phyloP scores from a whole-genome alignment of 345 rosid species.

The Arabidopsis arenosa region DNA sequence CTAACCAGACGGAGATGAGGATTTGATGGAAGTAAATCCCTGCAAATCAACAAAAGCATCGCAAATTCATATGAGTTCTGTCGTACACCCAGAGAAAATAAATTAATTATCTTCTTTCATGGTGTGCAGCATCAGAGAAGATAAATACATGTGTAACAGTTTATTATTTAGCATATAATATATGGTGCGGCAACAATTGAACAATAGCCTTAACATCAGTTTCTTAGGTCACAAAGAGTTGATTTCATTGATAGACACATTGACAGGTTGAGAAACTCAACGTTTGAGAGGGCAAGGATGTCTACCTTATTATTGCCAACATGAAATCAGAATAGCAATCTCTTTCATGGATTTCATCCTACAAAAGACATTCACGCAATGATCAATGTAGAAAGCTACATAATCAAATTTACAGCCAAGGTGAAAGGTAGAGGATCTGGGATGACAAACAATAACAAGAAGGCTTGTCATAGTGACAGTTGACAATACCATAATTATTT shows the following conservation, averaged over 20 bases:
- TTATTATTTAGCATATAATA: slow-evolving; percentile 5
- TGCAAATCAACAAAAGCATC: slow-evolving; percentile 50
- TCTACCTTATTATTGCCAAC: slow-evolving; percentile 86
- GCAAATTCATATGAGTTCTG: background rate
- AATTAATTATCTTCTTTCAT: slow-evolving; percentile 8
- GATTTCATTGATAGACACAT: background rate
- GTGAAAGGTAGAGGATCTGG: background rate
- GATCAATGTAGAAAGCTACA: slow-evolving; percentile 26
- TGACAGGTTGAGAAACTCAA: slow-evolving; percentile 12
- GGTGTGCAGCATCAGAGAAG: slow-evolving; percentile 10
- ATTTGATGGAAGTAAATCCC: slow-evolving; percentile 85
- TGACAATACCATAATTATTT: background rate
- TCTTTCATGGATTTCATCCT: slow-evolving; percentile 99
- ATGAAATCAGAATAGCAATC: slow-evolving; percentile 95
- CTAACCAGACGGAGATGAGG: slow-evolving; percentile 94
- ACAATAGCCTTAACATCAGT: slow-evolving; percentile 10
- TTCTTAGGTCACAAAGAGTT: background rate
- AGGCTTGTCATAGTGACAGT: slow-evolving; percentile 18
- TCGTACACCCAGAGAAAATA: background rate
- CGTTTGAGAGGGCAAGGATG: slow-evolving; percentile 20
- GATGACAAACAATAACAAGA: slow-evolving; percentile 22
- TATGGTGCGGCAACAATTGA: slow-evolving; percentile 11
- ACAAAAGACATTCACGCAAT: slow-evolving; percentile 45
- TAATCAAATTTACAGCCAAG: slow-evolving; percentile 24
- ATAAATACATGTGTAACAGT: slow-evolving; percentile 2